These are phyloP conservation scores for Verticillium longisporum DNA, from an alignment of 2,329 filamentous ascomycete species.

Conservation along the genomic window DNA sequence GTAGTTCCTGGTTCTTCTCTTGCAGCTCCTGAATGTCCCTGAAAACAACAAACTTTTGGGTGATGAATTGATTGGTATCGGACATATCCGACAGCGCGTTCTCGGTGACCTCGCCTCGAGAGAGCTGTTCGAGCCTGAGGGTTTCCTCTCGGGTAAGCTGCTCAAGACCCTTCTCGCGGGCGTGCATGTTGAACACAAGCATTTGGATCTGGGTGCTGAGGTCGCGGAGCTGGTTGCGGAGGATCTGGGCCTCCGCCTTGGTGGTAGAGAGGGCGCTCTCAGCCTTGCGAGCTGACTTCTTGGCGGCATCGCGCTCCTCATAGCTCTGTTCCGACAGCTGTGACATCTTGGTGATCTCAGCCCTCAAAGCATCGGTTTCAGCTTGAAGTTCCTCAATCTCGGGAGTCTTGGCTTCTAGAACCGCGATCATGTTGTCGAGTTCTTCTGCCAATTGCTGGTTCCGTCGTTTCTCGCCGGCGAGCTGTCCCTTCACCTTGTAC, in stretches of 20 bases:
- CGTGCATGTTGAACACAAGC: conserved; percentile 78
- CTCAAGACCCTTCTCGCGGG: conserved; percentile 71
- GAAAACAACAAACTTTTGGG: conserved; percentile 82
- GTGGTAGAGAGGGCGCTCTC: conserved; percentile 62
- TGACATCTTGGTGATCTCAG: conserved; percentile 79
- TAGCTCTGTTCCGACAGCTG: conserved; percentile 76
- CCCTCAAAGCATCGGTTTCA: conserved; percentile 73
- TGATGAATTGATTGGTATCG: conserved; percentile 83
- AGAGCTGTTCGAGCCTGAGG: conserved; percentile 68
- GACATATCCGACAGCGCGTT: conserved; percentile 67
- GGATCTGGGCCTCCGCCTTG: conserved; percentile 66
- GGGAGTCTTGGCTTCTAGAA: conserved; percentile 78
- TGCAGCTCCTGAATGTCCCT: conserved; percentile 79
- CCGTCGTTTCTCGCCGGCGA: conserved; percentile 67
- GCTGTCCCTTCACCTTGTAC: conserved; percentile 62
- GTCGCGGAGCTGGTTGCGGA: conserved; percentile 82
- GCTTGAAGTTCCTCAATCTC: conserved; percentile 80
- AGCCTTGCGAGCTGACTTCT: conserved; percentile 71
- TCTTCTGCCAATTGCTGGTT: conserved; percentile 69
- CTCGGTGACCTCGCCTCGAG: conserved; percentile 67
- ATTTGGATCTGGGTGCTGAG: conserved; percentile 86
- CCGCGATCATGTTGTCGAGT: conserved; percentile 78
- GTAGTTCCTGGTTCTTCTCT: conserved; percentile 77
- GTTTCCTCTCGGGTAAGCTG: conserved; percentile 66
- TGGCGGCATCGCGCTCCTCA: conserved; percentile 70